These are phyloP conservation scores for Phytophthora melonis DNA, from an alignment of 352 stramenopile species.

Conservation along the genomic window DNA sequence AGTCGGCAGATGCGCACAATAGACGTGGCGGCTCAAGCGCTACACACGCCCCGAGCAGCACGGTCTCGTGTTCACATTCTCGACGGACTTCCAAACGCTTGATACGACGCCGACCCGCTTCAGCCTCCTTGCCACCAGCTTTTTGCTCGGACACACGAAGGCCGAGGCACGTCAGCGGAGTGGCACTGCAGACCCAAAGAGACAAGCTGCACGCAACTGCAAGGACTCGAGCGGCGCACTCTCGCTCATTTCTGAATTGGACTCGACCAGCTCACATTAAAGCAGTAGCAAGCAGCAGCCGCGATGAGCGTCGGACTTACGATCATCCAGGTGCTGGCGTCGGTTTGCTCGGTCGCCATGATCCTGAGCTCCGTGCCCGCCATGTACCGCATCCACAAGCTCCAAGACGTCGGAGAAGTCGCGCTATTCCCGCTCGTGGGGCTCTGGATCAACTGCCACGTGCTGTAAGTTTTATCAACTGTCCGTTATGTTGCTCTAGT, in stretches of 20 bases:
- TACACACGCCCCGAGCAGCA: slow-evolving; percentile 18
- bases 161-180: slow-evolving; percentile 10
- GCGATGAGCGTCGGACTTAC: slow-evolving; percentile 38
- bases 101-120: slow-evolving; percentile 32
- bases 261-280: slow-evolving; percentile 4
- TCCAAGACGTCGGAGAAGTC: slow-evolving; percentile 38
- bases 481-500: slow-evolving; percentile 5
- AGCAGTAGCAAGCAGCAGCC: not conserved
- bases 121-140: slow-evolving; percentile 31
- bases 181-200: slow-evolving; percentile 6
- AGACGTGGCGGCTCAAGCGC: slow-evolving; percentile 18
- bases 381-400: slow-evolving; percentile 53
- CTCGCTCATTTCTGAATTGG: slow-evolving; percentile 36
- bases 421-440: slow-evolving; percentile 50
- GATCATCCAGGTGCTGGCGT: slow-evolving; percentile 47
- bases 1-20: slow-evolving; percentile 29
- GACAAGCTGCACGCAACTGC: slow-evolving; percentile 4
- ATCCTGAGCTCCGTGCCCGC: slow-evolving; percentile 47
- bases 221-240: not conserved
- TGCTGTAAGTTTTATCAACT: slow-evolving; percentile 36
- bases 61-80: slow-evolving; percentile 31
- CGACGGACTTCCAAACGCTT: slow-evolving; percentile 27
- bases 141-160: slow-evolving; percentile 4
- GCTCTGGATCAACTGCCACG: slow-evolving; percentile 50
- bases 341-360: slow-evolving; percentile 48